Percentiles rank a stretch among this genome's conserved stretches.
Conservation (phyloP, 495 filamentous ascomycete species). For the Daldinia vernicosa region DNA sequence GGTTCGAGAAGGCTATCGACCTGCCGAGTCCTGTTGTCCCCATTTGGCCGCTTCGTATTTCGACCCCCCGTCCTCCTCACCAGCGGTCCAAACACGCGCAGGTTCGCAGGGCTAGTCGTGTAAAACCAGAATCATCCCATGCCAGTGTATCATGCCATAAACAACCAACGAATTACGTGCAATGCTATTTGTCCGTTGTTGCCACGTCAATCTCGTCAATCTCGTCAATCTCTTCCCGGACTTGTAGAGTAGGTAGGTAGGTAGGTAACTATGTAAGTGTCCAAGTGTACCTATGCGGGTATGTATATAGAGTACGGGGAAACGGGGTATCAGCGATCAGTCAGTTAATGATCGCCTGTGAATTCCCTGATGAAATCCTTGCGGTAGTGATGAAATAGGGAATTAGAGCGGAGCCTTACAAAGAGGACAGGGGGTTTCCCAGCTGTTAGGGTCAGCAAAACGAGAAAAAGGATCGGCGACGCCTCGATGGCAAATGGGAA, state of each 20-base stretch:
- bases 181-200: conserved; percentile 21
- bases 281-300: not conserved
- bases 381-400: conserved; percentile 21
- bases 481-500: conserved; percentile 22
- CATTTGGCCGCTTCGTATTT: conserved; percentile 43
- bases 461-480: conserved; percentile 32
- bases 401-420: conserved; percentile 13
- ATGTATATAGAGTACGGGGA: not conserved
- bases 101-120: conserved; percentile 31
- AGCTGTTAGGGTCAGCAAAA: conserved; percentile 25
- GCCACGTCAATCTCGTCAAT: conserved; percentile 37
- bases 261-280: not conserved
- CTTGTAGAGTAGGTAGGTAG: conserved; percentile 12
- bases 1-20: conserved; percentile 40
- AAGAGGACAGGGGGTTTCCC: conserved; percentile 26
- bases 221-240: conserved; percentile 29
- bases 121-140: conserved; percentile 43
- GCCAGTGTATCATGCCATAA: conserved; percentile 41
- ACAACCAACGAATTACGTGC: conserved; percentile 20
- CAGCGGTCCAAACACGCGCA: conserved; percentile 12
- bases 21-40: conserved; percentile 22
- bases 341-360: conserved; percentile 21
- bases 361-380: conserved; percentile 38
- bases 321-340: conserved; percentile 5
- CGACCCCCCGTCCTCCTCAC: conserved; percentile 21